A percentile compares a stretch with the other conserved stretches of the same genome.
Evolutionary conservation across 2,329 filamentous ascomycete genomes (phyloP).

Genomic region (Trichophyton schoenleinii): DNA sequence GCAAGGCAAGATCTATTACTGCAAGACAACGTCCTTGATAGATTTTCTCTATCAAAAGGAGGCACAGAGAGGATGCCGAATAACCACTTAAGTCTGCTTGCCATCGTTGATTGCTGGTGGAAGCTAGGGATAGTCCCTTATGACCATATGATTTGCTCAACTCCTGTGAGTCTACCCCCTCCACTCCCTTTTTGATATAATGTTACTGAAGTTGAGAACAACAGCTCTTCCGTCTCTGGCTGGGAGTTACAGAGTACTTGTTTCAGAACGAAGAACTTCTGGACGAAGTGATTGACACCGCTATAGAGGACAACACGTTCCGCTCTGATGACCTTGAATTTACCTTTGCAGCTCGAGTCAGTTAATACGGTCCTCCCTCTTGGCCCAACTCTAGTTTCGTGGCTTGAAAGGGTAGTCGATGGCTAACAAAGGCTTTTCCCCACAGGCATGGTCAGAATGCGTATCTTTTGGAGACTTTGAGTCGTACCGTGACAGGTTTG

Average conservation of each 20-base stretch:
- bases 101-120: conserved; percentile 98
- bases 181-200: neutral
- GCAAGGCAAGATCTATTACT: conserved; percentile 56
- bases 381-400: neutral
- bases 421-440: neutral
- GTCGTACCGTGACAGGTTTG: conserved; percentile 81
- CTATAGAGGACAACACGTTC: conserved; percentile 80
- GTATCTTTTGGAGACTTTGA: conserved; percentile 87
- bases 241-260: conserved; percentile 92
- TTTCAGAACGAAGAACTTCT: conserved; percentile 73
- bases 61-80: conserved; percentile 62
- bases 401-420: neutral
- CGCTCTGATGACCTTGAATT: conserved; percentile 95
- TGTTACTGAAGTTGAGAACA: neutral
- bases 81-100: conserved; percentile 83
- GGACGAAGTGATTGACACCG: conserved; percentile 72
- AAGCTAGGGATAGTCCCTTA: conserved; percentile 88
- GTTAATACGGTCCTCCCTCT: conserved; percentile 14
- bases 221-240: conserved; percentile 80
- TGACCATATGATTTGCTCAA: conserved; percentile 99
- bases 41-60: conserved; percentile 67
- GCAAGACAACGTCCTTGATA: conserved; percentile 68
- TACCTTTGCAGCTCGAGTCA: conserved; percentile 75
- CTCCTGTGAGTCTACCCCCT: conserved; percentile 47
- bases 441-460: conserved; percentile 78